Percentiles rank a stretch among this genome's conserved stretches.
These are phyloP conservation scores for Lactifluus echinatus DNA, from an alignment of 768 basidiomycete genomes.

Conservation along the genomic window DNA sequence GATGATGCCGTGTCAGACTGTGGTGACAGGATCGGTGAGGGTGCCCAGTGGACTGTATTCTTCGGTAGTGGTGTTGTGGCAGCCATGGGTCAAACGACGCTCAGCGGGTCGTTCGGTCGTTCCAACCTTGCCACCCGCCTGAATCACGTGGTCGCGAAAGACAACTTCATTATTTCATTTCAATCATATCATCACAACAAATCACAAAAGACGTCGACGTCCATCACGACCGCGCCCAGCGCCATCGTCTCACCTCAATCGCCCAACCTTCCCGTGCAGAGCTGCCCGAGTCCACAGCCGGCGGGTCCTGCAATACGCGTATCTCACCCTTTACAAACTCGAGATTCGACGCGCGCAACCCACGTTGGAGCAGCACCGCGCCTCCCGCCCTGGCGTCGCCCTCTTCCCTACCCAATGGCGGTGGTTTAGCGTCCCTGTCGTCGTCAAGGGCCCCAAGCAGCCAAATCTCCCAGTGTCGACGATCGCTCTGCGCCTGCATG, in stretches of 20 bases:
- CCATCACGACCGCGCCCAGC: conserved; percentile 23
- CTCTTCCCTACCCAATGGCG: neutral
- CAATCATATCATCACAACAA: neutral
- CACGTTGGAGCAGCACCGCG: conserved; percentile 6
- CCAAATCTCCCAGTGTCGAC: conserved; percentile 10
- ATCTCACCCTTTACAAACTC: conserved; percentile 26
- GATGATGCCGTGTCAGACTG: conserved; percentile 31
- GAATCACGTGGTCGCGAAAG: conserved; percentile 9
- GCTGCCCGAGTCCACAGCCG: conserved; percentile 17
- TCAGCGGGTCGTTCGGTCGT: too few relatives aligned
- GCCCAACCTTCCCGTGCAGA: conserved; percentile 27
- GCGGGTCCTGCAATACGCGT: conserved; percentile 22
- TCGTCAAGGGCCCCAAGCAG: neutral
- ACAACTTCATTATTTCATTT: too few relatives aligned
- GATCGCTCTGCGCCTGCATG: neutral
- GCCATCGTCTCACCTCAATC: conserved; percentile 27
- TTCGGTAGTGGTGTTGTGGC: conserved; percentile 24
- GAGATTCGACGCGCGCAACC: conserved; percentile 20
- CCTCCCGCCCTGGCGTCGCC: too few relatives aligned
- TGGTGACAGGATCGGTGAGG: too few relatives aligned
- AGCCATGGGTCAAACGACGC: neutral
- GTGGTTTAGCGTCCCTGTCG: neutral
- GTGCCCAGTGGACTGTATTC: conserved; percentile 47
- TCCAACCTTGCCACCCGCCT: neutral
- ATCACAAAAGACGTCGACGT: too few relatives aligned